Base-by-base conservation (phyloP, 2,329 filamentous ascomycete genomes). In the Ceratocystis alfenasii region DNA sequence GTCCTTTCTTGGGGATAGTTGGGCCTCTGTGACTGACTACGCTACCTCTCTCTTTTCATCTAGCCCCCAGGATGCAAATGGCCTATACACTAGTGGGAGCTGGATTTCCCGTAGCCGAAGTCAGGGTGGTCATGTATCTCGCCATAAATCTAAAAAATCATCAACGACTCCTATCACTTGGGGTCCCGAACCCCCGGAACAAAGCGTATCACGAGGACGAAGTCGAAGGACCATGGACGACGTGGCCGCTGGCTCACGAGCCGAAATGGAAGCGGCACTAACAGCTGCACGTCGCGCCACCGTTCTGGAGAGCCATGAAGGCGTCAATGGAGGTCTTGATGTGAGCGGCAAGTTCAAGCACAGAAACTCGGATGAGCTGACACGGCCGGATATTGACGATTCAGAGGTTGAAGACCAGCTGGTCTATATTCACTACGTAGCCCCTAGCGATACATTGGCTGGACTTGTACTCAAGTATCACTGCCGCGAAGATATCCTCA, bases 401-500 rank as follows among this genome's bases (percentile, higher is more conserved):
- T 80, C 84, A 44, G 84, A 87, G 44, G 80, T 84, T 62, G 81
- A 85, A 70, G 88, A 95, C 70, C 88, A 90, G 25, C 77, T 97
- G 69, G 92, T 93, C 20, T 99, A 97, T 74, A 80, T 97, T 63
- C 94, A 99, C 75, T 86, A 88, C 71, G 90, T 97, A 20, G 83
- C 87, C 70, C 83, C 87, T 15, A 83, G 83, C 57, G 94, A 99
- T 76, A 97, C 91, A 1, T 86, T 97, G 70, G 91, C 92, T 1
- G 93, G 94, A 2, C 86, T 99, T 63, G 88, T 94, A 64, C 86
- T 99, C 69, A 89, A 87, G 71, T 99, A 95, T 75, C 87, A 89
- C 71, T 97, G 93, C 74, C 84, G 89, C 69, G 86, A 91, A 66
- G 87, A 92, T 61, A 82, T 88, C 1, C 86, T 99, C 70, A 83